A percentile compares a stretch with the other conserved stretches of the same genome.
phyloP scores from a whole-genome alignment of 345 rosid species.

The Salix brachista region DNA sequence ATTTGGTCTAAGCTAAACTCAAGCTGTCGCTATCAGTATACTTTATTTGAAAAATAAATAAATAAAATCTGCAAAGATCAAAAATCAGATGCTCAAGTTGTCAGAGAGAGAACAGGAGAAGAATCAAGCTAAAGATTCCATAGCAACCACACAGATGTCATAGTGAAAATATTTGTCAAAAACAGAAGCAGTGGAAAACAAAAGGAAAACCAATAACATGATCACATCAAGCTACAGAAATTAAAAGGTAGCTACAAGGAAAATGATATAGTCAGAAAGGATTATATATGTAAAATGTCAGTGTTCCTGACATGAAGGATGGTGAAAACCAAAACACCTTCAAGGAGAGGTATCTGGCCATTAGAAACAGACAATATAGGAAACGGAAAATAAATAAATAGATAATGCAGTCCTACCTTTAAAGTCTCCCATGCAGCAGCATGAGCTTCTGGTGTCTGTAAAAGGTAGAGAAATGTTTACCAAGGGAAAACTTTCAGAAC shows the following conservation, averaged over 20 bases:
- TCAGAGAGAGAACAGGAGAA: background rate
- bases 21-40: background rate
- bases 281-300: background rate
- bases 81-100: background rate
- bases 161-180: background rate
- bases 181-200: background rate
- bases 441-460: slow-evolving; percentile 37
- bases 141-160: background rate
- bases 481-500: background rate
- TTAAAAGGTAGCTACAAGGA: background rate
- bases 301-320: background rate
- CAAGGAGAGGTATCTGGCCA: background rate
- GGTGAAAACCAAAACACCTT: background rate
- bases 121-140: background rate
- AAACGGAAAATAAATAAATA: background rate
- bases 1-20: background rate
- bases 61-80: background rate
- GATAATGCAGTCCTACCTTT: slow-evolving; percentile 15
- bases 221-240: background rate
- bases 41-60: background rate
- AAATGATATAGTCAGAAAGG: background rate
- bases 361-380: background rate
- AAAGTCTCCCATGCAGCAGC: slow-evolving; percentile 32
- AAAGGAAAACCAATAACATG: background rate
- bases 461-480: background rate